Conservation (phyloP, 116 monocot genomes). For the Dioscorea cayenensis region DNA sequence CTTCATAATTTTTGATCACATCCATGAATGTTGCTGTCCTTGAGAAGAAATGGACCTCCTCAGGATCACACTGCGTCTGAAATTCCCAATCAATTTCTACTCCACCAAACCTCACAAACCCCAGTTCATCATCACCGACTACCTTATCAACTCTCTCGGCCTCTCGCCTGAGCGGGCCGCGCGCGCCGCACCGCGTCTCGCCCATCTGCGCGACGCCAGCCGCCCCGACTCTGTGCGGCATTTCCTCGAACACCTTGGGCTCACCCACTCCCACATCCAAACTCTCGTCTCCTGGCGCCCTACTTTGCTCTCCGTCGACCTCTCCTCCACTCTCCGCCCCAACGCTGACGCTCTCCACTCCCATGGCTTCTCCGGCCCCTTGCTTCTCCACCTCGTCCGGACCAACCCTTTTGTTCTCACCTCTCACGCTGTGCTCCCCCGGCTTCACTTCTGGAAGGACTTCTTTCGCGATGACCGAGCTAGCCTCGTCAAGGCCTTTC, state of each 20-base stretch:
- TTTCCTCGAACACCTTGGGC: constrained; percentile 2
- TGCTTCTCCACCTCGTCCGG: neutral
- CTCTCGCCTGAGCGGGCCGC: constrained; percentile 2
- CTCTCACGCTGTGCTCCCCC: neutral
- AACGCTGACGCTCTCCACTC: neutral
- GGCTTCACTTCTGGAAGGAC: constrained; percentile 10
- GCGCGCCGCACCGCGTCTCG: neutral
- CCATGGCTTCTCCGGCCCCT: constrained; percentile 2
- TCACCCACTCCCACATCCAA: constrained; percentile 3
- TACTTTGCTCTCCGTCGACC: neutral
- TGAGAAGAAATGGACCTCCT: no score
- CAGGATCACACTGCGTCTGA: no score
- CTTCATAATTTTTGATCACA: no score
- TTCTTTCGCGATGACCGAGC: neutral
- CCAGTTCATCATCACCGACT: constrained; percentile 8
- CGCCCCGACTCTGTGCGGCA: constrained; percentile 4
- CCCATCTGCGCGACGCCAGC: neutral
- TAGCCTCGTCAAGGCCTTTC: constrained; percentile 1
- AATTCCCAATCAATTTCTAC: neutral
- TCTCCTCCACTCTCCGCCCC: neutral
- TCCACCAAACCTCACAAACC: neutral
- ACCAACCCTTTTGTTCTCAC: neutral
- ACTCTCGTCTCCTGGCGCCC: constrained; percentile 5
- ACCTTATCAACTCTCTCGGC: constrained; percentile 11
- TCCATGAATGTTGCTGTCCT: no score